Evolutionary conservation across 163 green algal species (phyloP).

Genomic region (Trebouxiophyceae sp.): DNA sequence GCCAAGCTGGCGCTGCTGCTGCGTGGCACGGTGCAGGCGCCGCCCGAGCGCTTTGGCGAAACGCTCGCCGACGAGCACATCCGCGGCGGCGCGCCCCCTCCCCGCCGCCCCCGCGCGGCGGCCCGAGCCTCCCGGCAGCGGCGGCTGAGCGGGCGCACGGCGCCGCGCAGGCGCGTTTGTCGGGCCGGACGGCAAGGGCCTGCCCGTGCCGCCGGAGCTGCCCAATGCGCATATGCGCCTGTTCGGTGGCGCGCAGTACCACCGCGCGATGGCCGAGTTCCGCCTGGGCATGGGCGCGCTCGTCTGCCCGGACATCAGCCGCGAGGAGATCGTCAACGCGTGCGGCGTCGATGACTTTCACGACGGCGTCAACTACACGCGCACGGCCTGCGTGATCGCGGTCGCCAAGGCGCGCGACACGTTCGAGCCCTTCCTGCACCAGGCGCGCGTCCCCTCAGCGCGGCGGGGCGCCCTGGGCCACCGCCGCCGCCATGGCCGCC

Average conservation of each 20-base stretch:
- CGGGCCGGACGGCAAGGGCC: conserved; percentile 46
- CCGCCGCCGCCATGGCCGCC: too few relatives aligned
- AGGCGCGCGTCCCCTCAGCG: conserved; percentile 41
- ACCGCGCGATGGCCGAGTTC: conserved; percentile 92
- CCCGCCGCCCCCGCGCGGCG: too few relatives aligned
- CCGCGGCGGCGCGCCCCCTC: conserved; percentile 48
- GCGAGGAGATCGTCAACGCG: conserved; percentile 94
- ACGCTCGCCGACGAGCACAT: conserved; percentile 93
- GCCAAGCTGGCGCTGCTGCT: conserved; percentile 79
- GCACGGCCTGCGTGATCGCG: conserved; percentile 89
- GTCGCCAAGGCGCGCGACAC: conserved; percentile 71
- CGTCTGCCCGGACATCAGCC: conserved; percentile 65
- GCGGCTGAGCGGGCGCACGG: too few relatives aligned
- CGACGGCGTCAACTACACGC: conserved; percentile 92
- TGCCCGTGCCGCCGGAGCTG: conserved; percentile 43
- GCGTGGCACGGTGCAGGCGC: conserved; percentile 71
- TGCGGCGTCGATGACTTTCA: conserved; percentile 95
- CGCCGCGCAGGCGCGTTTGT: conserved; percentile 68
- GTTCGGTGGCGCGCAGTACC: conserved; percentile 93
- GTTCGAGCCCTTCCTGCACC: conserved; percentile 92
- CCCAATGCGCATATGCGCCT: conserved; percentile 91
- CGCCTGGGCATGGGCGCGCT: conserved; percentile 60
- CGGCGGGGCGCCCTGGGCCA: too few relatives aligned
- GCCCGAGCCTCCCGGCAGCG: too few relatives aligned
- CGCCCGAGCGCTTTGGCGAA: conserved; percentile 87